A percentile compares a stretch with the other conserved stretches of the same genome.
Evolutionary conservation across 129 eudicot species (phyloP).

Genomic region (Flaveria robusta): DNA sequence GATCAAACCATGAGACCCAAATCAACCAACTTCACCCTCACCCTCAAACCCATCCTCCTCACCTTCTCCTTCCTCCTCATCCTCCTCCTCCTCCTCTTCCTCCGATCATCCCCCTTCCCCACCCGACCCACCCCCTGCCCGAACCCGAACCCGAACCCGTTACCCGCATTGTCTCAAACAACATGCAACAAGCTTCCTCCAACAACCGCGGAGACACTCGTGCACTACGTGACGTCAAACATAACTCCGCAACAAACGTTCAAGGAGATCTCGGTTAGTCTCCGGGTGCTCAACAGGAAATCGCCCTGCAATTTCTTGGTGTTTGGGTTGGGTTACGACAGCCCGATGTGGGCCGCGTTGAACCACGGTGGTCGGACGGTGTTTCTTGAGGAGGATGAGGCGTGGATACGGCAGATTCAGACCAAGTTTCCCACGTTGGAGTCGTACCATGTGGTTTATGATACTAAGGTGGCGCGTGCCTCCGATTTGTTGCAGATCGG

Average conservation of each 20-base stretch:
- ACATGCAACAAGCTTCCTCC: constrained; percentile 58
- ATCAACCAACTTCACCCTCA: constrained; percentile 16
- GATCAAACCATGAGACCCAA: constrained; percentile 34
- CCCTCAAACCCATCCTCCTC: constrained; percentile 36
- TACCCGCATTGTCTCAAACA: constrained; percentile 2
- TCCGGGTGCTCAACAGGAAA: constrained; percentile 47
- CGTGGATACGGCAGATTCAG: constrained; percentile 57
- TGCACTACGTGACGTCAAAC: constrained; percentile 78
- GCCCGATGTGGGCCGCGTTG: constrained; percentile 74
- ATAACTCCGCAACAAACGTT: constrained; percentile 75
- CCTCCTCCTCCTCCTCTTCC: constrained; percentile 31
- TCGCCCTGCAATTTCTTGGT: constrained; percentile 90
- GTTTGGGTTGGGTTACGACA: constrained; percentile 73
- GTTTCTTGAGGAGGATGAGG: constrained; percentile 69
- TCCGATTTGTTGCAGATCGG: constrained; percentile 45
- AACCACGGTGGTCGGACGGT: constrained; percentile 87
- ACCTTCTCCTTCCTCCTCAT: constrained; percentile 24
- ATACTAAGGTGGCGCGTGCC: constrained; percentile 55
- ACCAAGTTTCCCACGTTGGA: constrained; percentile 44
- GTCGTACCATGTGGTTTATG: constrained; percentile 58
- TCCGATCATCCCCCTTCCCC: constrained; percentile 29
- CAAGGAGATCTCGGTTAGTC: constrained; percentile 67
- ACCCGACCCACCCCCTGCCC: constrained; percentile 26
- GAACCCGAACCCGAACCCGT: constrained; percentile 2
- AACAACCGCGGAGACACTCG: constrained; percentile 52